These are phyloP conservation scores for Ceratobasidium sp. DNA, from an alignment of 1,284 basidiomycete species.

Conservation along the genomic window DNA sequence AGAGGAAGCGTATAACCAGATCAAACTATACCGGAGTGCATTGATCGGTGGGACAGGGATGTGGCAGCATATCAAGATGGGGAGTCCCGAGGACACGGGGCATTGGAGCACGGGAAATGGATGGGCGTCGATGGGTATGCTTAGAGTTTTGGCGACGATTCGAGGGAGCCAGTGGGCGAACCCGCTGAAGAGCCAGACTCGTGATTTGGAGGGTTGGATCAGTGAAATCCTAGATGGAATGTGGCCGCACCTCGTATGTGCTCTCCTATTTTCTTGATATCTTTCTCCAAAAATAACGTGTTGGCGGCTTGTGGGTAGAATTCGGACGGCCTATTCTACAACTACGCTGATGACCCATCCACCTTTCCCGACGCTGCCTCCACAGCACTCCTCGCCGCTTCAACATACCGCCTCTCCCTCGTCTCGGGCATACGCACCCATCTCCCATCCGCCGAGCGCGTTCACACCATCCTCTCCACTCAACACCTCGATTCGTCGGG, in stretches of 20 bases:
- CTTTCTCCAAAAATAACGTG: background rate
- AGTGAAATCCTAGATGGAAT: conserved; percentile 61
- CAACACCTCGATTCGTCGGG: conserved; percentile 27
- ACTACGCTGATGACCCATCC: conserved; percentile 32
- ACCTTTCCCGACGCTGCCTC: conserved; percentile 48
- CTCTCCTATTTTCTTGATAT: background rate
- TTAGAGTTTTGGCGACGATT: conserved; percentile 64
- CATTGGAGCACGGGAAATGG: conserved; percentile 67
- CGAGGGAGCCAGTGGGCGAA: conserved; percentile 59
- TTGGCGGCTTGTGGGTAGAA: background rate
- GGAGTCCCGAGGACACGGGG: conserved; percentile 59
- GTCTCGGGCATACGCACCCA: conserved; percentile 35
- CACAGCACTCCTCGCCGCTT: conserved; percentile 47
- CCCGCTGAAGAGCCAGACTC: conserved; percentile 54
- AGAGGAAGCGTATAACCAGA: conserved; percentile 63
- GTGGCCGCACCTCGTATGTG: conserved; percentile 36
- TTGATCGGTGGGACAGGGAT: conserved; percentile 57
- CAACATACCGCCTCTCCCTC: conserved; percentile 48
- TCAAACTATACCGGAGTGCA: conserved; percentile 61
- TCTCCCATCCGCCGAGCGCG: conserved; percentile 28
- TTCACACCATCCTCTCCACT: conserved; percentile 24
- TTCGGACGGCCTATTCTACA: conserved; percentile 32
- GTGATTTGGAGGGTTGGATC: conserved; percentile 59
- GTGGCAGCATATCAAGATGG: conserved; percentile 64
- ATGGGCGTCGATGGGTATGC: conserved; percentile 62